Percentiles rank a stretch among this genome's conserved stretches.
Conservation (phyloP, 306 rosid genomes). For the Lotus japonicus region DNA sequence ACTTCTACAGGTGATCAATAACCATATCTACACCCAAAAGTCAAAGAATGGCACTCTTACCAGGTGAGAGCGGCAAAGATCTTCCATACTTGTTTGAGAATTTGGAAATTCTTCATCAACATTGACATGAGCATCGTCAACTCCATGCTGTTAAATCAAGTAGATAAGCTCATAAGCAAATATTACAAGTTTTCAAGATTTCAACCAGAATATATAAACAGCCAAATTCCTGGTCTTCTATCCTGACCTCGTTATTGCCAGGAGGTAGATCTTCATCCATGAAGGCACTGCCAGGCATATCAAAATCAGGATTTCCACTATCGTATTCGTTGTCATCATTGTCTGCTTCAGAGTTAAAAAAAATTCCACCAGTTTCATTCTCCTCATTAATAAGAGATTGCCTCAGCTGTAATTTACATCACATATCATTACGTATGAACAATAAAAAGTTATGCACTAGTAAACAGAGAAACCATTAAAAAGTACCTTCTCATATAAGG, state of each 20-base stretch:
- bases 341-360: slow-evolving; percentile 35
- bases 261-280: slow-evolving; percentile 56
- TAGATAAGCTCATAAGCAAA: slow-evolving; percentile 22
- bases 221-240: slow-evolving; percentile 17
- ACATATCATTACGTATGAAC: neutral
- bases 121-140: slow-evolving; percentile 32
- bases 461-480: neutral
- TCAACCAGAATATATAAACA: slow-evolving; percentile 1
- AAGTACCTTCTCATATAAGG: slow-evolving; percentile 66
- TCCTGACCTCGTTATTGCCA: slow-evolving; percentile 47
- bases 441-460: neutral
- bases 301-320: slow-evolving; percentile 44
- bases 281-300: slow-evolving; percentile 31
- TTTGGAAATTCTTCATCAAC: slow-evolving; percentile 46
- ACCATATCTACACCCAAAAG: neutral
- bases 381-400: slow-evolving; percentile 53
- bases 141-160: slow-evolving; percentile 46
- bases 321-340: slow-evolving; percentile 46
- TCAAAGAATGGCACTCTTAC: slow-evolving; percentile 38
- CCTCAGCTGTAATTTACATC: slow-evolving; percentile 60
- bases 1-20: neutral
- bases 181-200: neutral
- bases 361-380: slow-evolving; percentile 34
- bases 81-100: slow-evolving; percentile 69
- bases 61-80: slow-evolving; percentile 93